phyloP scores from a whole-genome alignment of 2,329 filamentous ascomycete genomes.

The Colletotrichum lentis region DNA sequence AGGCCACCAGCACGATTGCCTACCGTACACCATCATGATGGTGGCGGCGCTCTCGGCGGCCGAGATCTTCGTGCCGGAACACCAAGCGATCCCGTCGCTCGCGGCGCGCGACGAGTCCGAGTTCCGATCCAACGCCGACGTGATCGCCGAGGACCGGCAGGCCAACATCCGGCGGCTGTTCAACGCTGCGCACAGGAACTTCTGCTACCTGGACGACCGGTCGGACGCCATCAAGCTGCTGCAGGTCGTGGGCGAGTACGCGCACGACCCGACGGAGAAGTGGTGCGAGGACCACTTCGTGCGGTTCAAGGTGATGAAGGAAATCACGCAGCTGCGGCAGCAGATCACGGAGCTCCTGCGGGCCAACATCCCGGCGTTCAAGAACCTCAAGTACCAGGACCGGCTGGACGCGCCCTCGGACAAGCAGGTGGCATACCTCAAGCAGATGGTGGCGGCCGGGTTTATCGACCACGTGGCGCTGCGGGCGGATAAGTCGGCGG shows the following conservation, averaged over 20 bases:
- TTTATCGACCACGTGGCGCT: constrained; percentile 96
- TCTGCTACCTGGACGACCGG: constrained; percentile 81
- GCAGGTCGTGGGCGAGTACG: constrained; percentile 87
- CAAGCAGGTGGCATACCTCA: constrained; percentile 79
- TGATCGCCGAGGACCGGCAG: constrained; percentile 74
- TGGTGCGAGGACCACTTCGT: constrained; percentile 89
- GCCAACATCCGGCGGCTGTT: constrained; percentile 68
- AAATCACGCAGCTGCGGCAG: constrained; percentile 81
- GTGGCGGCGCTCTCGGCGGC: constrained; percentile 89
- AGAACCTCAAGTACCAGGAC: constrained; percentile 63
- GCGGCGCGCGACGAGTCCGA: constrained; percentile 57
- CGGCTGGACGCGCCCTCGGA: constrained; percentile 67
- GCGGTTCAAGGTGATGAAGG: constrained; percentile 84
- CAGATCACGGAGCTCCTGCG: constrained; percentile 86
- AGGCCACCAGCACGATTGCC: constrained; percentile 81
- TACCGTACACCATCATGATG: constrained; percentile 85
- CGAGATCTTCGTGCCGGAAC: constrained; percentile 86
- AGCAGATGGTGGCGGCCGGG: constrained; percentile 89
- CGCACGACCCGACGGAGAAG: constrained; percentile 72
- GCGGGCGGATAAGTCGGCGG: constrained; percentile 83
- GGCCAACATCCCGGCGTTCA: constrained; percentile 74
- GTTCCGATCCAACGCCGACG: constrained; percentile 70
- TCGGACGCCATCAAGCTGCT: constrained; percentile 92
- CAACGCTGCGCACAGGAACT: constrained; percentile 78
- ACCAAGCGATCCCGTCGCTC: constrained; percentile 72